phyloP scores from a whole-genome alignment of 1,284 basidiomycete genomes.

The Pulveroboletus ridleyi region DNA sequence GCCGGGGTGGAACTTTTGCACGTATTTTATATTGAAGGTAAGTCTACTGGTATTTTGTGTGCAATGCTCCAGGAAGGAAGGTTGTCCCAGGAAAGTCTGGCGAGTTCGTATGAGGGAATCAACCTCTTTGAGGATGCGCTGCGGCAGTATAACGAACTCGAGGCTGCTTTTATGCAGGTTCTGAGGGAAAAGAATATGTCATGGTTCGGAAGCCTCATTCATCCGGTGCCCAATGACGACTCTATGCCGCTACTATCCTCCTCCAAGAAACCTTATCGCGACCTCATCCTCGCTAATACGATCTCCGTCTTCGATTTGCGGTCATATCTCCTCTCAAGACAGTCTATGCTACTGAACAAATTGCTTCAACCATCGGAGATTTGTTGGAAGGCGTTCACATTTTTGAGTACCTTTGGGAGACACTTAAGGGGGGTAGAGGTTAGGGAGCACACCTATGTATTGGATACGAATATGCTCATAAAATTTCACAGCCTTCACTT shows the following conservation, averaged over 20 bases:
- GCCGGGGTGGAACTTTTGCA: conserved; percentile 97
- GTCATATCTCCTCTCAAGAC: conserved; percentile 89
- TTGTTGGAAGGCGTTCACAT: conserved; percentile 69
- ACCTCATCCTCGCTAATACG: conserved; percentile 88
- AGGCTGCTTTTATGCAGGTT: conserved; percentile 84
- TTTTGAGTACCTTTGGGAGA: conserved; percentile 85
- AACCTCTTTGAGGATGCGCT: conserved; percentile 91
- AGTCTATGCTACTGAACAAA: conserved; percentile 81
- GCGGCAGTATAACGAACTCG: conserved; percentile 91
- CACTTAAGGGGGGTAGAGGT: conserved; percentile 82
- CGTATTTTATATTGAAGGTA: conserved; percentile 95
- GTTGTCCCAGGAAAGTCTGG: conserved; percentile 84
- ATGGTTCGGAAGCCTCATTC: conserved; percentile 90
- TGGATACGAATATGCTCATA: conserved; percentile 22
- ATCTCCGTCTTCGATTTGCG: conserved; percentile 97
- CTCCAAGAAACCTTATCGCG: conserved; percentile 86
- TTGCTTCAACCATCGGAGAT: conserved; percentile 75
- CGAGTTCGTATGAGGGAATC: conserved; percentile 91
- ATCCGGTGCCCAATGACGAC: conserved; percentile 77
- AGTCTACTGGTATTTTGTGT: conserved; percentile 11
- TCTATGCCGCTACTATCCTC: conserved; percentile 83
- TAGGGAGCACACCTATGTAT: conserved; percentile 30
- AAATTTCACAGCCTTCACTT: conserved; percentile 60
- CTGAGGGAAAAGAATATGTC: conserved; percentile 83
- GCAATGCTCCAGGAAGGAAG: conserved; percentile 1